Evolutionary conservation across 2,329 filamentous ascomycete species (phyloP).

Genomic region (Chaetomium sp.): DNA sequence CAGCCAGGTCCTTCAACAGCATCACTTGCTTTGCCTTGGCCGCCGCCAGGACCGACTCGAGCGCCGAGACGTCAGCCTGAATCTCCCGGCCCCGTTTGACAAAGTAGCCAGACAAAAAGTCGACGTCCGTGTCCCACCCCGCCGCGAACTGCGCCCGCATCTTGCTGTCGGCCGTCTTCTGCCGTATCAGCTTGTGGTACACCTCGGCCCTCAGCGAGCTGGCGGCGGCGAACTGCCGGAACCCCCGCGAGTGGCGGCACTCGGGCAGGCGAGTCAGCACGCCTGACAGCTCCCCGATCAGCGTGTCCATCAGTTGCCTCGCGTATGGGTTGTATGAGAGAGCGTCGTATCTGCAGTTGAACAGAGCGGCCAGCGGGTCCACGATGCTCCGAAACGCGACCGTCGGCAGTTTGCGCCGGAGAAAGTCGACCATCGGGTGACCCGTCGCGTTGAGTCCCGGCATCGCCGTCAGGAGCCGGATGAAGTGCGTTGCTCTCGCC

Average conservation of each 20-base stretch:
- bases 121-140: constrained; percentile 71
- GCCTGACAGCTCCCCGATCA: constrained; percentile 72
- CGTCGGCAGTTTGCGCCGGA: constrained; percentile 75
- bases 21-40: constrained; percentile 67
- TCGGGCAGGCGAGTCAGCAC: constrained; percentile 78
- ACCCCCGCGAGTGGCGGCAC: constrained; percentile 60
- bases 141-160: constrained; percentile 68
- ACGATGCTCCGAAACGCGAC: constrained; percentile 75
- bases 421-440: constrained; percentile 61
- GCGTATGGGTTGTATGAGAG: constrained; percentile 68
- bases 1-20: constrained; percentile 15
- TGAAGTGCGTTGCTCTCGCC: constrained; percentile 53
- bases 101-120: constrained; percentile 89
- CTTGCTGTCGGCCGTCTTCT: constrained; percentile 57
- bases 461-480: constrained; percentile 64
- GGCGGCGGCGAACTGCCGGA: constrained; percentile 58
- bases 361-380: constrained; percentile 77
- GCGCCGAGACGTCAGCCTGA: constrained; percentile 68
- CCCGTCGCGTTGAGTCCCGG: constrained; percentile 63
- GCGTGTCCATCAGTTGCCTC: constrained; percentile 65
- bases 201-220: constrained; percentile 63
- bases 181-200: constrained; percentile 58
- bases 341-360: constrained; percentile 74
- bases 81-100: constrained; percentile 70
- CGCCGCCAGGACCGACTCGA: constrained; percentile 67